Base-by-base conservation (phyloP, 148 eudicot species). In the Chenopodium album region DNA sequence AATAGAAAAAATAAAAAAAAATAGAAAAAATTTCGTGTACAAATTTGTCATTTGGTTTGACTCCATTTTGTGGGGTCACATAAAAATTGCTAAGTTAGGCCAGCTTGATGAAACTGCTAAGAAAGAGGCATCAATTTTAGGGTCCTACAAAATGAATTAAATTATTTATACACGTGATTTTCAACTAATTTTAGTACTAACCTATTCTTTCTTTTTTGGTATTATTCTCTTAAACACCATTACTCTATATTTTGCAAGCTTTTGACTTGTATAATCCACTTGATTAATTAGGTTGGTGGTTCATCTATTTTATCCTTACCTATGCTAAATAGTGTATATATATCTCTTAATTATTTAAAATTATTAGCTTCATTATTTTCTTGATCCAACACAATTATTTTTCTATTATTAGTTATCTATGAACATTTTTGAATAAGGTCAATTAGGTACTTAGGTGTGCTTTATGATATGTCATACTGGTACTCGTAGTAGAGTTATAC, bases 31-130 rank as follows among this genome's bases (percentile, higher is more conserved):
- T 60, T 69, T 84, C 17, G 54, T 75, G 23, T 62, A 26, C 23
- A n/a, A 2, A 50, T 75, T 75, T 67, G 83, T 84, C 83, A 76
- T 73, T 76, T 32, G 71, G 73, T 62, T 84, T 59, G 80, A 56
- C 75, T 76, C 54, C 34, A 60, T 29, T 52, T 17, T 67, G 72
- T 66, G 60, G 63, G 79, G 48, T 34, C 71, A 10, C 2, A n/a
- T 41, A 10, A 13, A 44, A 77, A 60, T 34, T 34, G 47, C 14
- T 71, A 59, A 32, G 62, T 29, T 66, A 14, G 50, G 72, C 34
- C 80, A 80, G 4, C 84, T 66, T 75, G 29, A 68, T 31, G 72
- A 66, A 75, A 28, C 19, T n/a, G 74, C 50, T 8, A 23, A 7
- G 66, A 50, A 67, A 52, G 14, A 37, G 52, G 32, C 66, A 13